Base-by-base conservation (phyloP, 352 stramenopile genomes). In the Pythium diclinum region DNA sequence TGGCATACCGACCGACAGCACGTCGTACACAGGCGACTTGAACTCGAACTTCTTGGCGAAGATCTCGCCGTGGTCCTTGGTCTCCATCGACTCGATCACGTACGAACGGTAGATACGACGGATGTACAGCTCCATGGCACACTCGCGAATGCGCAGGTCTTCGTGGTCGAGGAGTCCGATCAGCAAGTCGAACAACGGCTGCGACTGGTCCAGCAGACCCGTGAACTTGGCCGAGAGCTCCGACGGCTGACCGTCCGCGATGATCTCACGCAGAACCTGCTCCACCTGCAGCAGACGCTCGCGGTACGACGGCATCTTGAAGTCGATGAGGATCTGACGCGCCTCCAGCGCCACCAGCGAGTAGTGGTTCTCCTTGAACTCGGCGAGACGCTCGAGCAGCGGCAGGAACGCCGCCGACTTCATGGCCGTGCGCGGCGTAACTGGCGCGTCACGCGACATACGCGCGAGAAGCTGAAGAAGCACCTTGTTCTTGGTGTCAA, bases 231-330 rank as follows among this genome's bases (percentile, higher is more conserved):
- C 69, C 60, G 75, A 79, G 34, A 91, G 71, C 49, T 89, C 76
- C 11, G 73, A 75, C 9, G 75, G 68, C 23, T 75, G 71, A 6
- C 58, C 70, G 49, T 85, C 76, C 0, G 79, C 75, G 13, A 94
- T 72, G 73, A 92, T 89, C 57, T 82, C 67, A 44, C 78, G 83
- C 30, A 95, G 74, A 34, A 93, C 74, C 7, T 73, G 75, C 68
- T 94, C 85, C 30, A 94, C 86, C 44, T 94, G 85, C 23, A 73
- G 77, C 33, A 97, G 67, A 8, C 95, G 88, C 63, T 98, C 89
- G 36, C 94, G 80, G 72, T 98, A 96, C 59, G 92, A 98, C 36
- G 97, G 96, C 80, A 98, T 98, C 73, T 97, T 98, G 74, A 97
- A 92, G 72, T 98, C 85, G 54, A 99, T 96, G 9, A 99, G 78